A percentile compares a stretch with the other conserved stretches of the same genome.
phyloP scores from a whole-genome alignment of 2,329 filamentous ascomycete genomes.

The Sporothrix inflata region DNA sequence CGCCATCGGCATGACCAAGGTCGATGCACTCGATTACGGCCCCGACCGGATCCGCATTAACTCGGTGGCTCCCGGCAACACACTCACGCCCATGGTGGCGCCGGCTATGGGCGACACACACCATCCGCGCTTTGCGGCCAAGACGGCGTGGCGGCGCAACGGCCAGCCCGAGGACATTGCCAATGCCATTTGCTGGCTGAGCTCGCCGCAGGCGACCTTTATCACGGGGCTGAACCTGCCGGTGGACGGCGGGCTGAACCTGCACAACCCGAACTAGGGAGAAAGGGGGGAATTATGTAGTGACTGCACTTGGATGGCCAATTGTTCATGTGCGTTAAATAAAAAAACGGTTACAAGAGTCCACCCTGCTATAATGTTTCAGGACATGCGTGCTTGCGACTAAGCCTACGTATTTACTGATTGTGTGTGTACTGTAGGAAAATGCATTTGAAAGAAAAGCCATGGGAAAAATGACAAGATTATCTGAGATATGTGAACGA shows the following conservation, averaged over 20 bases:
- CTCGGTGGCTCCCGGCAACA: not conserved
- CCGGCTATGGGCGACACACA: not conserved
- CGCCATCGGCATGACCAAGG: not conserved
- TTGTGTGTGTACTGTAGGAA: too few relatives aligned
- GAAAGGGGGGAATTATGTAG: too few relatives aligned
- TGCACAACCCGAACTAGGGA: not conserved
- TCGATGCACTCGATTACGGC: not conserved
- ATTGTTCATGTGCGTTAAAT: too few relatives aligned
- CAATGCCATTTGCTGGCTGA: slow-evolving; percentile 4
- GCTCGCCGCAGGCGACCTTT: slow-evolving; percentile 1
- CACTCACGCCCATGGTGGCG: not conserved
- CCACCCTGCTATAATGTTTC: too few relatives aligned
- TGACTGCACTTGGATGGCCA: too few relatives aligned
- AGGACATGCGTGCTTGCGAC: too few relatives aligned
- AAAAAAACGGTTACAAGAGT: too few relatives aligned
- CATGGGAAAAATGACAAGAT: too few relatives aligned
- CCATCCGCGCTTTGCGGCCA: not conserved
- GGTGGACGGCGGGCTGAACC: not conserved
- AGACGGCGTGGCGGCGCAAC: not conserved
- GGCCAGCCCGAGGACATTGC: not conserved
- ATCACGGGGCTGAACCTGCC: slow-evolving; percentile 1
- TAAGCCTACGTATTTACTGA: too few relatives aligned
- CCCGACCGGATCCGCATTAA: not conserved
- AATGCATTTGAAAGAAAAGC: too few relatives aligned
- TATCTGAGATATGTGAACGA: too few relatives aligned